A percentile compares a stretch with the other conserved stretches of the same genome.
phyloP scores from a whole-genome alignment of 345 rosid species.

The Aquilaria malaccensis region DNA sequence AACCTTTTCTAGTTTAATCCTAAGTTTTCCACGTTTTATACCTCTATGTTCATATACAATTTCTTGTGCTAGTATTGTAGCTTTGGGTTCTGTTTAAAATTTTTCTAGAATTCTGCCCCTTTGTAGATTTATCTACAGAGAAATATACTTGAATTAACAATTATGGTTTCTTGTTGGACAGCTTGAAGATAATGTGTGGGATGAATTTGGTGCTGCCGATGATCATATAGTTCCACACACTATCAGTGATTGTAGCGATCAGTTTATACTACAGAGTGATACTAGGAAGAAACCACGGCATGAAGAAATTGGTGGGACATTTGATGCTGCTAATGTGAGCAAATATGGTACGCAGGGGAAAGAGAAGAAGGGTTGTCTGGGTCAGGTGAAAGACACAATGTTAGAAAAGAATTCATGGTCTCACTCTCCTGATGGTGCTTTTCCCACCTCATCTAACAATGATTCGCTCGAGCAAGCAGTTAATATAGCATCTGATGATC shows the following conservation, averaged over 20 bases:
- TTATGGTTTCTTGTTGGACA: slow-evolving; percentile 15
- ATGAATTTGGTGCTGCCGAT: slow-evolving; percentile 42
- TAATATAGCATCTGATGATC: slow-evolving; percentile 29
- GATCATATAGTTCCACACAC: slow-evolving; percentile 78
- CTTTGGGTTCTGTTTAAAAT: too few species aligned
- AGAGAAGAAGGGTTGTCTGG: slow-evolving; percentile 22
- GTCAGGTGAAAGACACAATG: slow-evolving; percentile 35
- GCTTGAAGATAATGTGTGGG: slow-evolving; percentile 52
- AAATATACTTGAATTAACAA: too few species aligned
- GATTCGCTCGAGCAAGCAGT: slow-evolving; percentile 35
- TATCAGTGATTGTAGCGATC: slow-evolving; percentile 25
- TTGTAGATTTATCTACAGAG: too few species aligned
- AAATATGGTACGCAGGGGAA: slow-evolving; percentile 24
- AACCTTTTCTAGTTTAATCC: too few species aligned
- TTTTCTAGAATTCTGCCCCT: too few species aligned
- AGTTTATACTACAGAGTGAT: slow-evolving; percentile 26
- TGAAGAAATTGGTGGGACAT: slow-evolving; percentile 31
- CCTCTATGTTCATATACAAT: too few species aligned
- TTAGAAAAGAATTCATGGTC: slow-evolving; percentile 52
- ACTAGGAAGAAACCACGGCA: slow-evolving; percentile 38
- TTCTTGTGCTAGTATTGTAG: too few species aligned
- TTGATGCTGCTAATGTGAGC: slow-evolving; percentile 23
- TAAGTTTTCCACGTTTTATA: too few species aligned
- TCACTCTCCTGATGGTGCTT: slow-evolving; percentile 27
- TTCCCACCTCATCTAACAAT: slow-evolving; percentile 32